Base-by-base conservation (phyloP, 768 basidiomycete genomes). In the Rhizopogon vinicolor region DNA sequence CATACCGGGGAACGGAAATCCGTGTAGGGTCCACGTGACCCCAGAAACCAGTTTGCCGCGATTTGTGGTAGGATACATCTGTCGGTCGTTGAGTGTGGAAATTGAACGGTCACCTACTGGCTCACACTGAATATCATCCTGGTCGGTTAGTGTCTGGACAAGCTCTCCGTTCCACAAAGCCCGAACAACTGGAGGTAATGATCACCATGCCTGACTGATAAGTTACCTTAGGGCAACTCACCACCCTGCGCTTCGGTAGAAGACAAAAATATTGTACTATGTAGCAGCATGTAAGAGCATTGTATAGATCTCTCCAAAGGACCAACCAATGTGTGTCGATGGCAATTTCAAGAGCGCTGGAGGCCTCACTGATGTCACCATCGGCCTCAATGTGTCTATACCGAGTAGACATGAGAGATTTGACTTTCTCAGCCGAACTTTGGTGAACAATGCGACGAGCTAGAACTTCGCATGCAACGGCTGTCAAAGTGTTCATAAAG, bases 241-340 rank as follows among this genome's bases (percentile, higher is more conserved):
- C 91, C 85, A 64, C 88, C 80, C 67, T 96, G 93, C 13, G 91
- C 85, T 72, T 94, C 93, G 46, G 68, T 84, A 0, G 91, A 94
- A 9, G 92, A 92, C 41, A 95, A 69, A 67, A 95, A 94, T 61
- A 91, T 89, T 6, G 84, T 80, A 60, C 91, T 92, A 51, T 6
- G 53, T 14, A 9, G 22, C 22, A 18, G 35, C 50, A 44, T 52
- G 46, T 53, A 10, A 58, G 25, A 53, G 16, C 18, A 55, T 56
- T 16, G 14, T 31, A 29, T 12, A 41, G 2, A 45, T 31, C n/a
- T 18, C 8, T 43, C 8, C 9, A 14, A 44, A 46, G 54, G 43
- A 53, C 65, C 40, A 60, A 93, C 91, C 93, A 92, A 62, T 93
- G 84, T 52, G 91, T 83, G 68, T 98, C 95, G 58, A 96, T 91